phyloP scores from a whole-genome alignment of 2,329 filamentous ascomycete species.

The Colletotrichum magnum region DNA sequence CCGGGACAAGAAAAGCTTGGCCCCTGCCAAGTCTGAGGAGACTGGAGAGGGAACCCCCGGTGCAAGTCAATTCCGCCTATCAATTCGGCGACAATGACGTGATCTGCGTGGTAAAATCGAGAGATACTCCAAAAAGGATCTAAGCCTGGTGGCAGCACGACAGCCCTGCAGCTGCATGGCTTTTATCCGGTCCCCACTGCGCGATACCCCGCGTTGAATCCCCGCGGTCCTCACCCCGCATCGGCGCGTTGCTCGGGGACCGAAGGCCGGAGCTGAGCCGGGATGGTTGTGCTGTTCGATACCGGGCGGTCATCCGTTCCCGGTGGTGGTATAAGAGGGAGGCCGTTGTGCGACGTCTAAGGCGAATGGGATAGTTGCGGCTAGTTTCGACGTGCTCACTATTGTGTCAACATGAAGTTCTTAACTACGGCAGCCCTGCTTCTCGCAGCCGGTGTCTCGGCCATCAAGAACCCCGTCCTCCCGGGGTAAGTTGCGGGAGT shows the following conservation, averaged over 20 bases:
- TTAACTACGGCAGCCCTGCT: conserved; percentile 11
- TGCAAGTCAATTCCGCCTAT: conserved; percentile 35
- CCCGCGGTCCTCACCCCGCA: conserved; percentile 3
- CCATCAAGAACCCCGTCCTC: conserved; percentile 36
- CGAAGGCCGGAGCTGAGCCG: not conserved
- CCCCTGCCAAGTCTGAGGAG: conserved; percentile 8
- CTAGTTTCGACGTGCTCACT: not conserved
- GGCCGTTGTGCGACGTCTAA: too few species aligned
- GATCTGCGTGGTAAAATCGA: not conserved
- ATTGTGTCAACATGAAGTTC: conserved; percentile 27
- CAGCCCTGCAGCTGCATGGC: not conserved
- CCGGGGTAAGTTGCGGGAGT: conserved; percentile 16
- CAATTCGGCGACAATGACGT: conserved; percentile 19
- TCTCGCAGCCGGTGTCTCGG: conserved; percentile 21
- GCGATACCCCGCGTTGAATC: conserved; percentile 22
- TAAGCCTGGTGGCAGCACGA: not conserved
- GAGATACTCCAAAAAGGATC: conserved; percentile 17
- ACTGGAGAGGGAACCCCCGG: not conserved
- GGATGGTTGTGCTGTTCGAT: too few species aligned
- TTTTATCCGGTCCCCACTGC: conserved; percentile 32
- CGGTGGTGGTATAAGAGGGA: not conserved
- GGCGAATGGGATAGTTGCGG: not conserved
- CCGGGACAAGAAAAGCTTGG: conserved; percentile 24
- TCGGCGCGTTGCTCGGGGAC: conserved; percentile 13
- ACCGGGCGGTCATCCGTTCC: not conserved